Base-by-base conservation (phyloP, 1,139 yeast genomes). In the Candida tropicalis region DNA sequence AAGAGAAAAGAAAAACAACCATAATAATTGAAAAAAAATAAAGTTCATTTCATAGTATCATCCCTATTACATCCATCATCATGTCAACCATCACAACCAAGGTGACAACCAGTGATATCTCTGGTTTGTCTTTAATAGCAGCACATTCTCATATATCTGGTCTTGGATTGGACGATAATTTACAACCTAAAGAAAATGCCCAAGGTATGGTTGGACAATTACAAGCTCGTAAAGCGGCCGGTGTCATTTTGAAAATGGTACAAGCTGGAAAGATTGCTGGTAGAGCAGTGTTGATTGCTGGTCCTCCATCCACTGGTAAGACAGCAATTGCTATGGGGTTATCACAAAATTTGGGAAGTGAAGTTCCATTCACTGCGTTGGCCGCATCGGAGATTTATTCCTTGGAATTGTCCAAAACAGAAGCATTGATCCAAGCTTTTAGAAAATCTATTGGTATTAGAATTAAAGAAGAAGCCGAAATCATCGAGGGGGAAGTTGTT, bases 181-280 rank as follows among this genome's bases (percentile, higher is more conserved):
- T 95, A 54, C 88, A 85, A 57, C 97, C 98, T 28, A 77, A 87
- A 54, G 84, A 79, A 50, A 65, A 76, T 15, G 75, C 87, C 35
- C 96, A 93, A 62, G 99, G 99, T 17, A 89, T 95, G 97, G 98
- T 95, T 41, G 99, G 99, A 17, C 99, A 95, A 69, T 61, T 85
- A 49, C 84, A 85, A 59, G 99, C 99, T 6, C 82, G 99, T 64
- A 85, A 83, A 61, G 99, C 99, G 3, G 97, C 97, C 7, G 99
- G 97, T 40, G 84, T 95, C 25, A 85, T 93, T 41, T 73, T 90
- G 56, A 90, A 87, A 69, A 88, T 95, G 96, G 87, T 93, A 47
- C 88, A 88, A 62, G 89, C 86, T 37, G 97, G 97, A 27, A 81
- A 87, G 54, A 93, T 95, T 60, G 98, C 99, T 5, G 99, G 99